Conservation (phyloP, 169 alveolate species). For the Eimeria maxima region DNA sequence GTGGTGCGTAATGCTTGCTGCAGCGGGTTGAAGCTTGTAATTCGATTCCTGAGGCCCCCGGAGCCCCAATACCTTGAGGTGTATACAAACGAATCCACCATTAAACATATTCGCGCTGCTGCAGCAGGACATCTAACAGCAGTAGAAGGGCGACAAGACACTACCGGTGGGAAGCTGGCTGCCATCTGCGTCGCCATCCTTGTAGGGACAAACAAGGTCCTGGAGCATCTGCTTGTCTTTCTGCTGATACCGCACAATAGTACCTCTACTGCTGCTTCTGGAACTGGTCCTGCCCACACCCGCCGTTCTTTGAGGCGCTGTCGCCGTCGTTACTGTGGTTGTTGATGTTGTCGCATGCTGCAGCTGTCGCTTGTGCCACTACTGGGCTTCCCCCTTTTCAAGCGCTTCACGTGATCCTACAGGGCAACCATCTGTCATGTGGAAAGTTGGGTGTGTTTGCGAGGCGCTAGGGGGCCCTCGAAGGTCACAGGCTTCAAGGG, state of each 20-base stretch:
- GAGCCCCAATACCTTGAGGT: neutral
- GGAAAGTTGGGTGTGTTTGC: neutral
- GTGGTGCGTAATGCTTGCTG: neutral
- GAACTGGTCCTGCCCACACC: neutral
- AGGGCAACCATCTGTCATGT: neutral
- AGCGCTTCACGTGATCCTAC: neutral
- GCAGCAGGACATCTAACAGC: neutral
- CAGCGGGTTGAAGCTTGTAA: neutral
- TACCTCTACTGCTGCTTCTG: neutral
- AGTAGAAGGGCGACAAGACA: neutral
- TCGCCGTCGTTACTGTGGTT: neutral
- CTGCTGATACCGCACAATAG: neutral
- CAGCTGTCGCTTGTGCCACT: neutral
- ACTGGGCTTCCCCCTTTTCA: too few relatives aligned
- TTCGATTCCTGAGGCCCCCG: neutral
- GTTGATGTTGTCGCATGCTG: neutral
- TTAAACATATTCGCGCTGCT: neutral
- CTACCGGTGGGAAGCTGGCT: neutral
- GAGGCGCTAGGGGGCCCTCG: neutral
- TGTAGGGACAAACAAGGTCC: neutral
- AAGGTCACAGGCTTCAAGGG: neutral
- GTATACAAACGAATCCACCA: neutral
- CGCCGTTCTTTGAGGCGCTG: conserved; percentile 6
- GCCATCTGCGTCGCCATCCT: neutral
- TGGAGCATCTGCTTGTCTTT: neutral